A percentile compares a stretch with the other conserved stretches of the same genome.
Conservation (phyloP, 1,284 basidiomycete genomes). For the Takashimella tepidaria region DNA sequence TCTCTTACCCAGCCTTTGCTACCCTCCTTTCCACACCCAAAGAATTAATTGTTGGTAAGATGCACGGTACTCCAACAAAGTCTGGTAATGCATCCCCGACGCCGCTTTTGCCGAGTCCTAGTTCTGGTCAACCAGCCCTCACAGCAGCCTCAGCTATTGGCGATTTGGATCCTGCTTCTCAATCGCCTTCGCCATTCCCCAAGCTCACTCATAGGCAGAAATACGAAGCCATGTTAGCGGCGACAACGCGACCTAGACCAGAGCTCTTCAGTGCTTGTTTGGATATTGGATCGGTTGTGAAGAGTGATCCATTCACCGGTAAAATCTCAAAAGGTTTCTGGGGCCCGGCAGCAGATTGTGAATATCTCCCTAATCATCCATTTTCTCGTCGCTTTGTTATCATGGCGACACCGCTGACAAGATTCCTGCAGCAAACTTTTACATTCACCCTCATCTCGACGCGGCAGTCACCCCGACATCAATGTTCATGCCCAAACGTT, state of each 20-base stretch:
- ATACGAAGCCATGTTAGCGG: constrained; percentile 39
- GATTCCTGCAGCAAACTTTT: constrained; percentile 36
- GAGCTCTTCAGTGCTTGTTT: constrained; percentile 37
- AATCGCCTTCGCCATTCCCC: constrained; percentile 5
- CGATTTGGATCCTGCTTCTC: too few relatives aligned
- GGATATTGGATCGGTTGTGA: constrained; percentile 33
- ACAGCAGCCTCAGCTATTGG: not conserved
- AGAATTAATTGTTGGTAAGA: constrained; percentile 30
- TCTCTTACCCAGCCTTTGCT: constrained; percentile 34
- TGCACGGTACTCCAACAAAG: constrained; percentile 15
- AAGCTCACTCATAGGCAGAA: constrained; percentile 39
- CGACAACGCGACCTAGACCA: constrained; percentile 36
- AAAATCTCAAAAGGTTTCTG: constrained; percentile 45
- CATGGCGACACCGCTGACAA: too few relatives aligned
- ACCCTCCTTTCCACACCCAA: constrained; percentile 12
- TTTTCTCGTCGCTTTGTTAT: not conserved
- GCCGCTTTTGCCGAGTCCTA: not conserved
- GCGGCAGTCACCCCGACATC: constrained; percentile 19
- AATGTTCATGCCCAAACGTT: constrained; percentile 28
- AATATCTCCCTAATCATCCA: too few relatives aligned
- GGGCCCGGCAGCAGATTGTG: constrained; percentile 41
- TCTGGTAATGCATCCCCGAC: not conserved
- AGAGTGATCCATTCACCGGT: constrained; percentile 42
- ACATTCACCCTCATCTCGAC: constrained; percentile 37
- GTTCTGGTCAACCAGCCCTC: too few relatives aligned